Evolutionary conservation across 202 grass and related monocot species (phyloP), one percentile per base, ranked within the genome.

Genomic region (Dendrocalamus latiflorus): DNA sequence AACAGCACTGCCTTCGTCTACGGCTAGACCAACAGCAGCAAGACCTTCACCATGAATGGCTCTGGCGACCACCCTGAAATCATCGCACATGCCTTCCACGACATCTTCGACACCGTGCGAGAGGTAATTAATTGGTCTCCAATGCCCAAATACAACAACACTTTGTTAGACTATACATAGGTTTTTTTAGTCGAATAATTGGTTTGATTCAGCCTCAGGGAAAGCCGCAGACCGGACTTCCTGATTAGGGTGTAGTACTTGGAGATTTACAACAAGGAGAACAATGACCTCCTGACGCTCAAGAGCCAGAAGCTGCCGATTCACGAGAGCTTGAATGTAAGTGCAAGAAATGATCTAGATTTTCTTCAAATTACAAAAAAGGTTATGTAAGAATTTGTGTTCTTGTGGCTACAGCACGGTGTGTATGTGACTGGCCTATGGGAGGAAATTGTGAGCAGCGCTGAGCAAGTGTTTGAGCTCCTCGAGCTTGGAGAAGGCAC

Each of bases 211-310:
- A 16, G 68, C 17, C 14, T 83, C 70, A 18, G 49, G 7, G 25
- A 80, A 98, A 93, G 87, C 74, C 1, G 51, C 75, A 17, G 87
- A 2, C 85, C 89, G 0, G 93, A 92, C 70, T 98, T 95, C 87
- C 80, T 98, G 54, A 89, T 98, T 60, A 88, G 95, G 56, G 91
- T 98, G 70, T 98, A 93, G 5, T 98, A 98, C 85, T 93, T 98
- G 95, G 93, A 98, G 86, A 98, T 98, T 22, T 98, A 98, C 70
- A 98, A 98, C 21, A 93, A 99, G 71, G 96, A 99, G 18, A 95
- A 95, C 64, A 95, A 99, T 45, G 96, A 99, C 22, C 93, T 99
- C 42, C 60, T 99, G 61, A 56, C 36, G 4, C 43, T 99, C 9
- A 85, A 83, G 55, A 91, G 77, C 34, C 83, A 90, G 70, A 95